Base-by-base conservation (phyloP, 208 protist species). In the Trypanosoma vivax region DNA sequence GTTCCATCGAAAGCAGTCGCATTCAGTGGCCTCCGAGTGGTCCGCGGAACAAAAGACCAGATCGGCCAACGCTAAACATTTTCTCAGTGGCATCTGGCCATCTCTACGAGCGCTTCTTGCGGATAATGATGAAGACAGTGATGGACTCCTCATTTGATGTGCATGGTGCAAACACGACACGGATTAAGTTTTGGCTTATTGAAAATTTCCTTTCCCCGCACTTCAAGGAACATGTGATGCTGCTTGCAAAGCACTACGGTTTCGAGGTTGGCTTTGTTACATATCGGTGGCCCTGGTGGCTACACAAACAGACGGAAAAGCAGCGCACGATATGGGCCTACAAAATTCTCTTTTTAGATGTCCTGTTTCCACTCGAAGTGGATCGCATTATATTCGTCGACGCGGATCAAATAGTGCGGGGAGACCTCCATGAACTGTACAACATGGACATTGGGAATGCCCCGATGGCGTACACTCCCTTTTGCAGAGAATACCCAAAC, bases 321-420 rank as follows among this genome's bases (percentile, higher is more conserved):
- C 92, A 98, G 69, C 83, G 98, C 30, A 94, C 94, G 11, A 99
- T 99, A 60, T 99, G 98, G 98, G 98, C 78, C 13, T 97, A 99
- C 79, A 99, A 99, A 73, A 98, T 99, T 46, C 80, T 99, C 5
- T 99, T 99, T 79, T 76, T 99, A 1, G 98, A 99, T 73, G 97
- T 99, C 2, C 57, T 99, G 5, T 99, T 99, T 62, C 98, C 98
- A 5, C 67, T 94, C 9, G 70, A 94, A 37, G 79, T 99, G 0
- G 81, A 99, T 10, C 79, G 93, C 40, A 70, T 99, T 46, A 98
- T 99, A 61, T 99, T 98, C 58, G 94, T 99, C 5, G 98, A 99
- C 59, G 93, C 97, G 0, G 98, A 99, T 65, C 98, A 99, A 73
- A 97, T 96, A 5, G 69, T 60, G 5, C 67, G 67, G 19, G 54